These are phyloP conservation scores for Streptanthus diversifolius DNA, from an alignment of 345 rosid genomes.

Conservation along the genomic window DNA sequence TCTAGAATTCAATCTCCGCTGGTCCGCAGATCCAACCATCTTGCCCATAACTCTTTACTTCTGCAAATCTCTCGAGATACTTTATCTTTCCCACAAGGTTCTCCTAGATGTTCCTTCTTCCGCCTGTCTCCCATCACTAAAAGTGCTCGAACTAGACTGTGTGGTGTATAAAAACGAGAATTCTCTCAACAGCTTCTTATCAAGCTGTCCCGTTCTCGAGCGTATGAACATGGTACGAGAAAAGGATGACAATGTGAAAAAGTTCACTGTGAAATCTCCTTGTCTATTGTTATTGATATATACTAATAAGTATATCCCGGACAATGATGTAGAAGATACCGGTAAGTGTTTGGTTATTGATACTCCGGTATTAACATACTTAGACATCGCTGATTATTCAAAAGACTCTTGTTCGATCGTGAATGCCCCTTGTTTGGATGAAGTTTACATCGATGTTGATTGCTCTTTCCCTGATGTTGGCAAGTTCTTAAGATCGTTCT, in stretches of 20 bases:
- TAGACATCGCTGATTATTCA: not conserved
- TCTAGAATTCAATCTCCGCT: not conserved
- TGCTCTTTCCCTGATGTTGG: not conserved
- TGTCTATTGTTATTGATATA: not conserved
- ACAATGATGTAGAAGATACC: not conserved
- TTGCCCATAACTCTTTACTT: not conserved
- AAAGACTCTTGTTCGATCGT: not conserved
- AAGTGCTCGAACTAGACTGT: not conserved
- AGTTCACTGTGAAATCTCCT: constrained; percentile 12
- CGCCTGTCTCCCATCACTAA: not conserved
- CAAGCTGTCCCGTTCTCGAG: constrained; percentile 6
- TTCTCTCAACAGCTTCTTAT: constrained; percentile 4
- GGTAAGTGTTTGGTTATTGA: not conserved
- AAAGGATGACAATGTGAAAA: constrained; percentile 4
- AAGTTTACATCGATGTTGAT: not conserved
- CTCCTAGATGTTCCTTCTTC: constrained; percentile 7
- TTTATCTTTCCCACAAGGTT: not conserved
- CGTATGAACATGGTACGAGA: not conserved
- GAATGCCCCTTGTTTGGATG: not conserved
- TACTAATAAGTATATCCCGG: not conserved
- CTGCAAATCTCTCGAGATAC: not conserved
- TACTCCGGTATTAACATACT: not conserved
- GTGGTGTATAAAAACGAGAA: constrained; percentile 17
- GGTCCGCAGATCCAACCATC: not conserved
- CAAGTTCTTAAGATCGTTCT: not conserved